A percentile compares a stretch with the other conserved stretches of the same genome.
These are phyloP conservation scores for Macadamia integrifolia DNA, from an alignment of 164 flowering plant species.

Conservation along the genomic window DNA sequence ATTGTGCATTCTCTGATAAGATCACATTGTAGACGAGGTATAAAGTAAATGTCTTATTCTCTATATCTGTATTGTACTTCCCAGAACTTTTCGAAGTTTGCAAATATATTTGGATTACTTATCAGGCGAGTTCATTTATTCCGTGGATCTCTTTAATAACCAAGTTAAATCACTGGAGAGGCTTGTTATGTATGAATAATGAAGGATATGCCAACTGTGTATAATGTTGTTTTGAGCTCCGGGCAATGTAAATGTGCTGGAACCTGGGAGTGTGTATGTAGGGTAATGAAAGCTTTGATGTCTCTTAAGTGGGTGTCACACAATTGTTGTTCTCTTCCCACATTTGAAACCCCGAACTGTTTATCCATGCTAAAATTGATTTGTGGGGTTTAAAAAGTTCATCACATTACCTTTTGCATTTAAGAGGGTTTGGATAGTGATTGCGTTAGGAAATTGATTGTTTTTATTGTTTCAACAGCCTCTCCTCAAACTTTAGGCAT, in stretches of 20 bases:
- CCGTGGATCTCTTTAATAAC: not conserved
- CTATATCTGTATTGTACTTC: constrained; percentile 9
- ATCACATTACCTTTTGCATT: no score
- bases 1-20: constrained; percentile 9
- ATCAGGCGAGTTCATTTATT: not conserved
- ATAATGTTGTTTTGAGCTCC: not conserved
- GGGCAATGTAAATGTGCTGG: not conserved
- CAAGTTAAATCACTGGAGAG: not conserved
- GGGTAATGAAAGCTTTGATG: not conserved
- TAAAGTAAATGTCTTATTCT: constrained; percentile 9
- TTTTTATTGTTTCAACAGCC: no score
- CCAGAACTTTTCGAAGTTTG: constrained; percentile 1
- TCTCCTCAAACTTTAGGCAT: no score
- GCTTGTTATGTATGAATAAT: not conserved
- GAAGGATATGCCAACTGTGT: not conserved
- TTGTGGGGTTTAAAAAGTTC: no score
- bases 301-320: not conserved
- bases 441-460: no score
- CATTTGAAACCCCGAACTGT: no score
- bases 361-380: no score
- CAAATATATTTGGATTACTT: not conserved
- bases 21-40: constrained; percentile 17
- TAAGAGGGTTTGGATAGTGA: no score
- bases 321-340: no score
- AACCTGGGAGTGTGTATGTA: not conserved